A percentile compares a stretch with the other conserved stretches of the same genome.
phyloP scores from a whole-genome alignment of 768 basidiomycete genomes.

The Leccinellum luteum region DNA sequence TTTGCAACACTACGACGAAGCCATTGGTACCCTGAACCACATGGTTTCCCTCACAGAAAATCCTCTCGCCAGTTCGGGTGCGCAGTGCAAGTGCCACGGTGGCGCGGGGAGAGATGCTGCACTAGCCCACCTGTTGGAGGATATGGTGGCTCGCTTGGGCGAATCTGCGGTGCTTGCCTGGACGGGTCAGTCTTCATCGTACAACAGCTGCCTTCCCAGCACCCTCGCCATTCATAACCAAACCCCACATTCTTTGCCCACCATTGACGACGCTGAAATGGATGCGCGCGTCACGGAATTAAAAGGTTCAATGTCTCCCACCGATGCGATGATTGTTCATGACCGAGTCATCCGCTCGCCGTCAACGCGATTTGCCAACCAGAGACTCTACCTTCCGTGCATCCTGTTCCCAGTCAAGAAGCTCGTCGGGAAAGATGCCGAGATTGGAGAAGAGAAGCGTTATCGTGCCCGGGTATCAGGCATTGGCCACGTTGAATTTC shows the following conservation, averaged over 20 bases:
- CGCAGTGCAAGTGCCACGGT: neutral
- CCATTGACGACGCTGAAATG: neutral
- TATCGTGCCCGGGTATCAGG: slow-evolving; percentile 3
- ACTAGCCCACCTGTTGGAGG: slow-evolving; percentile 11
- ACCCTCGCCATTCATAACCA: neutral
- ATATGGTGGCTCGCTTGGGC: slow-evolving; percentile 3
- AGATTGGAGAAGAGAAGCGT: neutral
- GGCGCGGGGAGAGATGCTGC: slow-evolving; percentile 1
- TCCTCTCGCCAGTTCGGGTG: neutral
- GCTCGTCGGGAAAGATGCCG: neutral
- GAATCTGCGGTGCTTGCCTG: slow-evolving; percentile 9
- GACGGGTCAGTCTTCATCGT: slow-evolving; percentile 6
- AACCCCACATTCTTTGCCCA: neutral
- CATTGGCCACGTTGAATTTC: slow-evolving; percentile 4
- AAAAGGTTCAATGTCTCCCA: neutral
- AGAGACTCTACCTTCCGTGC: slow-evolving; percentile 8
- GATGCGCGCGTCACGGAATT: neutral
- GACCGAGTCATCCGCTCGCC: neutral
- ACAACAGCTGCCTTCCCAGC: slow-evolving; percentile 13
- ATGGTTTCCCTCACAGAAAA: neutral
- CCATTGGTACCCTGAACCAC: neutral
- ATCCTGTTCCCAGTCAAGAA: slow-evolving; percentile 4
- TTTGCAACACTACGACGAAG: neutral
- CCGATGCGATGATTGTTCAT: neutral
- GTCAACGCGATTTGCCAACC: neutral